Base-by-base conservation (phyloP, 1,139 yeast species). In the Candida sojae region DNA sequence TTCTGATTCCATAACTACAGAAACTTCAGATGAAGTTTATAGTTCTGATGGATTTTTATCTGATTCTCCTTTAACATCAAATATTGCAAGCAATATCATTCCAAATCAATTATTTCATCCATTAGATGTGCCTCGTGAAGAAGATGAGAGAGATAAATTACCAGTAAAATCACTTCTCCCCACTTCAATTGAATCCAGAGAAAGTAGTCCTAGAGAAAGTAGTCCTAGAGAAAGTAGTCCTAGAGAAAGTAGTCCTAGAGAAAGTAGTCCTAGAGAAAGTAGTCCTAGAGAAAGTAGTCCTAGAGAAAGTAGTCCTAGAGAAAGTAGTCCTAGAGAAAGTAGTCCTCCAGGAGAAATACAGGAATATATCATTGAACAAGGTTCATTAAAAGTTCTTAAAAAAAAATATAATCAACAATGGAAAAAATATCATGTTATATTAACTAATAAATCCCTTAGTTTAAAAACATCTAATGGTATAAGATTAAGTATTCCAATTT, bases 361-460 rank as follows among this genome's bases (percentile, higher is more conserved):
- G n/a, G 82, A 77, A 51, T 71, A 68, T 43, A 60, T 70, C 6
- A 63, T 80, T 13, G 72, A 72, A 43, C 62, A 66, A 48, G 84
- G 85, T 0, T 63, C 67, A 43, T 54, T 80, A 17, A 56, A 68
- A 34, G 61, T 79, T 5, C 62, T 78, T 17, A 67, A 69, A 45
- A 74, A 72, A 44, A 58, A 72, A 10, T 75, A 74, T 58, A 75
- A 71, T 53, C 52, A 44, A 26, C 80, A 79, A 53, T 80, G 84
- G 84, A 73, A 68, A 41, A 62, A 62, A 47, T 68, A 70, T 51
- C 75, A 73, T 57, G 61, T 77, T 10, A 67, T 75, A 0, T 57
- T 80, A 13, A 79, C 83, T 4, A 75, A 71, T 53, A 63, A 62
- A 38, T 62, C 67, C 21, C 49, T 80, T 32, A 61, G 68, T 41